Conservation (phyloP, 1,284 basidiomycete species). For the Papiliotrema terrestris region DNA sequence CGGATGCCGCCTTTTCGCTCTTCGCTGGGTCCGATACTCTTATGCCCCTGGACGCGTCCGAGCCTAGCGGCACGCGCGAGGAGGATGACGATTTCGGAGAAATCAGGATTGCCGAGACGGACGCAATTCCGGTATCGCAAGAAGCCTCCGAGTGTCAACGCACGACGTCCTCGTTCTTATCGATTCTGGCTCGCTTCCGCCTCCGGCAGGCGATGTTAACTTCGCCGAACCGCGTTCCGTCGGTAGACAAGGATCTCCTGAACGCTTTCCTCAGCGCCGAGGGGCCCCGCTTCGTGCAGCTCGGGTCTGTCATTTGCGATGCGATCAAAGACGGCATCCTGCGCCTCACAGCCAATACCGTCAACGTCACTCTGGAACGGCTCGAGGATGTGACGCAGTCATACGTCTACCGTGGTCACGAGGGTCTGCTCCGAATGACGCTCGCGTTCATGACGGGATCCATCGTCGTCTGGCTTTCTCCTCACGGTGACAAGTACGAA, state of each 20-base stretch:
- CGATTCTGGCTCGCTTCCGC: conserved; percentile 33
- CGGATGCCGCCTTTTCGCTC: neutral
- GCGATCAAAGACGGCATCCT: conserved; percentile 59
- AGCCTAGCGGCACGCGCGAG: conserved; percentile 17
- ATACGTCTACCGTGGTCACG: conserved; percentile 61
- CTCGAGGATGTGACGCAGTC: conserved; percentile 57
- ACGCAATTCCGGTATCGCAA: conserved; percentile 32
- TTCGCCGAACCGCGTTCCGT: conserved; percentile 49
- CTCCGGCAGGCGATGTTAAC: conserved; percentile 55
- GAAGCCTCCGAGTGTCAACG: conserved; percentile 33
- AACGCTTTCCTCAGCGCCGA: conserved; percentile 59
- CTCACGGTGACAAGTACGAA: conserved; percentile 46
- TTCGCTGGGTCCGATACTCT: neutral
- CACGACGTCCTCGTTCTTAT: conserved; percentile 20
- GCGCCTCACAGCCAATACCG: conserved; percentile 54
- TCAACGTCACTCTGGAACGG: conserved; percentile 58
- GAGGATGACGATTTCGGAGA: conserved; percentile 67
- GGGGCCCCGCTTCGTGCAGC: conserved; percentile 56
- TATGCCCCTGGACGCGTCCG: neutral
- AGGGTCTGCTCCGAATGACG: conserved; percentile 57
- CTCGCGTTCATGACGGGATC: conserved; percentile 67
- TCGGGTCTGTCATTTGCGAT: conserved; percentile 59
- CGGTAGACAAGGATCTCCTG: conserved; percentile 62
- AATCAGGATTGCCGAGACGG: conserved; percentile 52
- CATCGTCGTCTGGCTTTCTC: conserved; percentile 61